A percentile compares a stretch with the other conserved stretches of the same genome.
Evolutionary conservation across 257 asterid genomes (phyloP).

Genomic region (Lavandula angustifolia): DNA sequence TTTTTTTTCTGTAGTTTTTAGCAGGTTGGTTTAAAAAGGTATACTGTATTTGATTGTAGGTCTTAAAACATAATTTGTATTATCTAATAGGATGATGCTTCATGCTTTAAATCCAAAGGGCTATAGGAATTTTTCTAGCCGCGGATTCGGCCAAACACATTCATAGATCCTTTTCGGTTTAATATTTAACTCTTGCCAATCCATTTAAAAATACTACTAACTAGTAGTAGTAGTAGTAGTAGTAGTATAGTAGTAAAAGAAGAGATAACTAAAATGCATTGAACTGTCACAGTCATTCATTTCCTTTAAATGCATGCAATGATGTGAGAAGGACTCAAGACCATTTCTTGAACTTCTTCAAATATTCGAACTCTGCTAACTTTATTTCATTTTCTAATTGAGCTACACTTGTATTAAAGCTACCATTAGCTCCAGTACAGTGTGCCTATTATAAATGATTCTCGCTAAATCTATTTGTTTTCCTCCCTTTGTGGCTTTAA

Average conservation of each 20-base stretch:
- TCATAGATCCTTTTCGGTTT: slow-evolving; percentile 9
- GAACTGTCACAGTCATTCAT: not conserved
- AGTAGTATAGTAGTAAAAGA: not conserved
- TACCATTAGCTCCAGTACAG: not conserved
- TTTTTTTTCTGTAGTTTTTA: slow-evolving; percentile 6
- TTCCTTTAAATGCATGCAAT: not conserved
- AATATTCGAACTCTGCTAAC: not conserved
- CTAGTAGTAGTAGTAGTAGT: too few species aligned
- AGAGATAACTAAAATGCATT: not conserved
- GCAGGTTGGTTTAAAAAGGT: slow-evolving; percentile 6
- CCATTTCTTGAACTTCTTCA: not conserved
- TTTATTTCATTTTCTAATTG: slow-evolving; percentile 2
- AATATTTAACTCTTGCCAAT: not conserved
- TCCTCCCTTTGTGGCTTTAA: slow-evolving; percentile 8
- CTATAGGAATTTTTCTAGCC: not conserved
- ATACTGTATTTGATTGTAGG: slow-evolving; percentile 3
- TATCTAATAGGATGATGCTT: not conserved
- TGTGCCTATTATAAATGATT: not conserved
- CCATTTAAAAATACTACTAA: not conserved
- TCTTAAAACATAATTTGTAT: not conserved
- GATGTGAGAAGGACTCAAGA: not conserved
- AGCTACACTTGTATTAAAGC: slow-evolving; percentile 2
- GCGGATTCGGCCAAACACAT: slow-evolving; percentile 1
- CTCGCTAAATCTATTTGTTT: not conserved
- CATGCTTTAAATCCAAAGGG: slow-evolving; percentile 11